phyloP scores from a whole-genome alignment of 768 basidiomycete species.

The Mycena haematopus region DNA sequence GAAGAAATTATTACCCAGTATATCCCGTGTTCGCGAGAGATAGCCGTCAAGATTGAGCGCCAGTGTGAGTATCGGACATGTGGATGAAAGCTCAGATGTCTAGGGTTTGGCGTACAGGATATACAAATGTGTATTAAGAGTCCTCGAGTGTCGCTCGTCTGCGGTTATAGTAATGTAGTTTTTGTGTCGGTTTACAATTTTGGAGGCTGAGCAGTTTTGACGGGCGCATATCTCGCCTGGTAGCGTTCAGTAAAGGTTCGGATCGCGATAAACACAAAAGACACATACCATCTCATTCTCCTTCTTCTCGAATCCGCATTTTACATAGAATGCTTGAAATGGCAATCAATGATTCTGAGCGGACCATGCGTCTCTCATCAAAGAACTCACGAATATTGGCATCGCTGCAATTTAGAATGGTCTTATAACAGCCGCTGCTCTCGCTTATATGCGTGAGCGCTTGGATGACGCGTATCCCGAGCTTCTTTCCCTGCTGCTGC shows the following conservation, averaged over 20 bases:
- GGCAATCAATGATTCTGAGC: conserved; percentile 16
- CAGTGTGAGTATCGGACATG: too few species aligned
- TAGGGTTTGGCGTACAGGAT: neutral
- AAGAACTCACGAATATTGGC: conserved; percentile 83
- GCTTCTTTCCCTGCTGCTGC: conserved; percentile 87
- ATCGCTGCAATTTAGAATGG: conserved; percentile 93
- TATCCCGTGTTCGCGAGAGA: too few species aligned
- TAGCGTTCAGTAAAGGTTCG: neutral
- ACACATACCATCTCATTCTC: conserved; percentile 88
- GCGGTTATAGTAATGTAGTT: conserved; percentile 12
- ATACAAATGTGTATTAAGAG: conserved; percentile 21
- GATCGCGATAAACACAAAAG: neutral
- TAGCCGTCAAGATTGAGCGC: too few species aligned
- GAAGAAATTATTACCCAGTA: too few species aligned
- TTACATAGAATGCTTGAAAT: conserved; percentile 88
- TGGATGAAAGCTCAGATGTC: neutral
- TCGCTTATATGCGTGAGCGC: conserved; percentile 87
- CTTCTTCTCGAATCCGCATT: conserved; percentile 92
- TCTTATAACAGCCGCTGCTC: conserved; percentile 88
- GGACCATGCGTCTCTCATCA: conserved; percentile 17
- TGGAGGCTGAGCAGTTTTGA: conserved; percentile 34
- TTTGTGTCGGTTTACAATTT: conserved; percentile 17
- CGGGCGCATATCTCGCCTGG: conserved; percentile 66
- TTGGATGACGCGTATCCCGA: conserved; percentile 87
- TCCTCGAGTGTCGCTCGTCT: conserved; percentile 10